Percentiles rank a stretch among this genome's conserved stretches.
phyloP scores from a whole-genome alignment of 2,329 filamentous ascomycete species.

The Penicillium occitanis region DNA sequence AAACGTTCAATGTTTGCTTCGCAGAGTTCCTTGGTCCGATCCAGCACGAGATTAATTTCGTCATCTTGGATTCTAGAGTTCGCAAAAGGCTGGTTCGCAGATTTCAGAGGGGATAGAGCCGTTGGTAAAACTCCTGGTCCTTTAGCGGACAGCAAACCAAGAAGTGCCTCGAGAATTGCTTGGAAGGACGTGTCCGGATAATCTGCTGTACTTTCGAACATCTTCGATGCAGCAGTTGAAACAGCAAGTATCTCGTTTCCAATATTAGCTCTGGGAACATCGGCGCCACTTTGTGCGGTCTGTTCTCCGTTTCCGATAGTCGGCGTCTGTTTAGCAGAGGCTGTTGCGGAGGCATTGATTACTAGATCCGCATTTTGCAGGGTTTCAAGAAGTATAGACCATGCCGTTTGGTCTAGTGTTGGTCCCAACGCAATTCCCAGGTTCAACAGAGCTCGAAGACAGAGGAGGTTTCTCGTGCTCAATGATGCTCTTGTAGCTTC shows the following conservation, averaged over 20 bases:
- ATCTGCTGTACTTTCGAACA: slow-evolving; percentile 89
- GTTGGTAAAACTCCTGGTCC: slow-evolving; percentile 49
- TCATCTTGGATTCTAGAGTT: slow-evolving; percentile 46
- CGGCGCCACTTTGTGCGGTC: slow-evolving; percentile 33
- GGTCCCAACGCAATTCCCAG: slow-evolving; percentile 91
- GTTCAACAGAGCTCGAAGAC: slow-evolving; percentile 87
- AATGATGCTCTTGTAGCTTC: slow-evolving; percentile 57
- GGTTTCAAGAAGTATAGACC: slow-evolving; percentile 89
- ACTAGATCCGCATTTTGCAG: slow-evolving; percentile 91
- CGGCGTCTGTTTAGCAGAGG: slow-evolving; percentile 31
- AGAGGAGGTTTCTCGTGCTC: slow-evolving; percentile 86
- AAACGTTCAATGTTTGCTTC: slow-evolving; percentile 74
- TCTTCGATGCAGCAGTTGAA: slow-evolving; percentile 77
- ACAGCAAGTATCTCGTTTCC: slow-evolving; percentile 81
- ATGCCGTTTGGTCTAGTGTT: slow-evolving; percentile 72
- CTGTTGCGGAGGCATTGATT: slow-evolving; percentile 51
- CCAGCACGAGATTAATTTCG: slow-evolving; percentile 58
- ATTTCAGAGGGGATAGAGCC: slow-evolving; percentile 51
- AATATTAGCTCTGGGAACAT: slow-evolving; percentile 63
- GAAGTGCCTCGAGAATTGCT: slow-evolving; percentile 73
- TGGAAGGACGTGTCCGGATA: slow-evolving; percentile 82
- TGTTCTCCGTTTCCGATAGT: slow-evolving; percentile 32
- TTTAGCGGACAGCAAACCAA: slow-evolving; percentile 60
- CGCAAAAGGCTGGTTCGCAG: slow-evolving; percentile 34
- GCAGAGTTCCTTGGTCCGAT: slow-evolving; percentile 71